phyloP scores from a whole-genome alignment of 768 basidiomycete species.

The Stropharia rugosoannulata region DNA sequence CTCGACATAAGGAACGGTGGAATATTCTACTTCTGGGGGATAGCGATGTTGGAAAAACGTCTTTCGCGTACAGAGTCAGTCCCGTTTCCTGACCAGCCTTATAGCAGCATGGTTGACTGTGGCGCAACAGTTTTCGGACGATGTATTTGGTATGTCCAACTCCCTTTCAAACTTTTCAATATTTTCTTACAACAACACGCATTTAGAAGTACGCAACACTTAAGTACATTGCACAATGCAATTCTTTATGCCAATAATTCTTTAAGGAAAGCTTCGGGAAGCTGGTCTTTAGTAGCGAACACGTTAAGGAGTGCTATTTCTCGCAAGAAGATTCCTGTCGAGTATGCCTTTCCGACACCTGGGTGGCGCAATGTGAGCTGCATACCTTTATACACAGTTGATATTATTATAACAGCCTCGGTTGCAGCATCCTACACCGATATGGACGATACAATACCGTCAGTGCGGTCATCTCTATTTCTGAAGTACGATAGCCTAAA shows the following conservation, averaged over 20 bases:
- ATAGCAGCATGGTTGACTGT: neutral
- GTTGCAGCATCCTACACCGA: slow-evolving; percentile 9
- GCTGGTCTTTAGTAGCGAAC: slow-evolving; percentile 14
- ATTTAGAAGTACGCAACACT: slow-evolving; percentile 3
- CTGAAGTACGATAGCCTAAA: neutral
- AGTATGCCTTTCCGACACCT: slow-evolving; percentile 19
- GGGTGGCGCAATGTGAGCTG: slow-evolving; percentile 21
- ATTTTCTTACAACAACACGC: neutral
- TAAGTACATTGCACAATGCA: neutral
- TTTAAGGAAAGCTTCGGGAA: slow-evolving; percentile 15
- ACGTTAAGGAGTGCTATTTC: slow-evolving; percentile 13
- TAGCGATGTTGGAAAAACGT: slow-evolving; percentile 28
- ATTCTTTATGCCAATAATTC: neutral
- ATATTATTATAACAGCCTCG: neutral
- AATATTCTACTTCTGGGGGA: slow-evolving; percentile 26
- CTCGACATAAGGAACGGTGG: slow-evolving; percentile 16
- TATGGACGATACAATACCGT: slow-evolving; percentile 20
- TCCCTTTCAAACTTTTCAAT: neutral
- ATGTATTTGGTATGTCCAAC: slow-evolving; percentile 15
- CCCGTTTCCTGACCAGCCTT: neutral
- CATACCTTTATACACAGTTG: neutral
- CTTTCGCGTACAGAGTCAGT: slow-evolving; percentile 24
- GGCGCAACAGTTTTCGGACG: slow-evolving; percentile 18
- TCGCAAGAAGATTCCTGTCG: slow-evolving; percentile 9
- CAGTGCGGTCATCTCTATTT: neutral